Conservation (phyloP, 768 basidiomycete species). For the Pleurotus platypus region DNA sequence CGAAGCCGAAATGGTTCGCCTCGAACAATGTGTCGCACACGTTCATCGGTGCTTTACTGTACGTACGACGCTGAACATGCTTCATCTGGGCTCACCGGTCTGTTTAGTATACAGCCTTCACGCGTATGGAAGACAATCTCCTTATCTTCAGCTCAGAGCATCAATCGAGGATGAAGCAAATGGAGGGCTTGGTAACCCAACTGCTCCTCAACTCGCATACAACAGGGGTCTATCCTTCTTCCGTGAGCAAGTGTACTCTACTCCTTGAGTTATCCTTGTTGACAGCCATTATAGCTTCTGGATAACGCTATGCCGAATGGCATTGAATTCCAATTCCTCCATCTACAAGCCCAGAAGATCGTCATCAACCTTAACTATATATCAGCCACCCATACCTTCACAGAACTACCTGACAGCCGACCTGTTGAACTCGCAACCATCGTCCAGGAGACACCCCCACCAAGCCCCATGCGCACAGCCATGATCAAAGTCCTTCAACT, state of each 20-base stretch:
- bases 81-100: neutral
- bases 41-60: neutral
- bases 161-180: neutral
- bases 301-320: neutral
- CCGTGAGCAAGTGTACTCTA: neutral
- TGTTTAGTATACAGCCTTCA: neutral
- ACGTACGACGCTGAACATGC: no score
- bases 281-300: neutral
- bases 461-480: neutral
- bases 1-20: neutral
- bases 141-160: slow-evolving; percentile 2
- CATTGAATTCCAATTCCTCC: slow-evolving; percentile 1
- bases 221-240: neutral
- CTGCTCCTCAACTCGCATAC: neutral
- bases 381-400: neutral
- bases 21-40: neutral
- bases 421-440: neutral
- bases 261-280: no score
- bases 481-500: slow-evolving; percentile 2
- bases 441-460: neutral
- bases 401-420: neutral
- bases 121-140: slow-evolving; percentile 2
- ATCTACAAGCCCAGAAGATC: neutral
- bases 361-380: neutral
- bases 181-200: slow-evolving; percentile 2